Percentiles rank a stretch among this genome's conserved stretches.
phyloP scores from a whole-genome alignment of 1,284 basidiomycete genomes.

The Ceratobasidium sp. region DNA sequence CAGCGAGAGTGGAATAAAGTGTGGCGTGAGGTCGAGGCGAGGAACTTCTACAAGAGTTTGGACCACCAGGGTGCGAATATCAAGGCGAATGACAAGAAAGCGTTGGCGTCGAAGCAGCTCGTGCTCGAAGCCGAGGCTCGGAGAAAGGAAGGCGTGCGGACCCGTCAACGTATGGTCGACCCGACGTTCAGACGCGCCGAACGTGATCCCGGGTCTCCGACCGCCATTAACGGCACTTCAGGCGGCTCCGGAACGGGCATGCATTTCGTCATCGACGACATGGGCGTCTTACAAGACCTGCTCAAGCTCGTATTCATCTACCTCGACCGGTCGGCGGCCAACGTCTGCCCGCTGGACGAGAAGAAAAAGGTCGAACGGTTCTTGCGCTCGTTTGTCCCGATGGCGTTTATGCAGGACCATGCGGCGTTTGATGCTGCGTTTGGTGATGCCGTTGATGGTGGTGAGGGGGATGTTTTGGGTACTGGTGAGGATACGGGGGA shows the following conservation, averaged over 20 bases:
- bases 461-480: conserved; percentile 61
- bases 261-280: conserved; percentile 72
- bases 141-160: conserved; percentile 80
- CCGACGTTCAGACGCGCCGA: conserved; percentile 67
- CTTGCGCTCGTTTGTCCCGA: conserved; percentile 87
- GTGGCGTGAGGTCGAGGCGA: conserved; percentile 96
- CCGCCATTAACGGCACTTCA: neutral
- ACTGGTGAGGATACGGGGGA: conserved; percentile 61
- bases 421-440: conserved; percentile 85
- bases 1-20: conserved; percentile 97
- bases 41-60: conserved; percentile 97
- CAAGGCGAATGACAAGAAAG: conserved; percentile 97
- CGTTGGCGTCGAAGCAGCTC: conserved; percentile 90
- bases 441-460: conserved; percentile 60
- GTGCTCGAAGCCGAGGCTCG: conserved; percentile 89
- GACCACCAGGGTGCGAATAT: conserved; percentile 97
- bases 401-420: conserved; percentile 82
- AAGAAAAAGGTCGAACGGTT: conserved; percentile 84
- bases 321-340: conserved; percentile 85
- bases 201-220: conserved; percentile 9
- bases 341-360: conserved; percentile 74
- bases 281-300: conserved; percentile 86
- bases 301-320: conserved; percentile 92
- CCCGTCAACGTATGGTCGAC: conserved; percentile 81
- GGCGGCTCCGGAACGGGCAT: conserved; percentile 9